Conservation (phyloP, 2,329 filamentous ascomycete genomes). For the Magnaporthales sp. region DNA sequence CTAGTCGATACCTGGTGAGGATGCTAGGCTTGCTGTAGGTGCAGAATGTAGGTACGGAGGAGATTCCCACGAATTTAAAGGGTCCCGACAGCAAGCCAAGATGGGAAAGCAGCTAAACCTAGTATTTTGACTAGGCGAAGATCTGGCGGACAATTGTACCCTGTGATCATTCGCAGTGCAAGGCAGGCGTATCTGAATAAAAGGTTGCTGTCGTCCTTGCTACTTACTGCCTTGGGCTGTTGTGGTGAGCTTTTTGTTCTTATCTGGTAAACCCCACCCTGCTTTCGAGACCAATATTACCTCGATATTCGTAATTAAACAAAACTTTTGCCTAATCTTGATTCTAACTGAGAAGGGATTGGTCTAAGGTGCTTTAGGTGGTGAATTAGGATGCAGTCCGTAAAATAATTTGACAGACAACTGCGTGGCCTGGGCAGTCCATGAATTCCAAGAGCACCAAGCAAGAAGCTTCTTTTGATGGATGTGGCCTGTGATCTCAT, state of each 20-base stretch:
- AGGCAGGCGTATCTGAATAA: neutral
- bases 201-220: neutral
- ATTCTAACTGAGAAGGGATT: neutral
- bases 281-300: neutral
- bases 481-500: neutral
- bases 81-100: neutral
- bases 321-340: neutral
- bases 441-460: neutral
- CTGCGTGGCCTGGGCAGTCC: neutral
- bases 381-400: neutral
- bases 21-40: neutral
- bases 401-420: neutral
- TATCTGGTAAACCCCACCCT: neutral
- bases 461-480: neutral
- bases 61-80: neutral
- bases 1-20: neutral
- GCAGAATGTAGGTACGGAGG: neutral
- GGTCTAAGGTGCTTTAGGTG: neutral
- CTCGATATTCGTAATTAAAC: neutral
- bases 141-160: neutral
- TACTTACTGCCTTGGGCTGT: neutral
- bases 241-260: neutral
- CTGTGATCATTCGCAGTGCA: neutral
- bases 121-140: neutral
- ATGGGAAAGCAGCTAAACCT: neutral